Percentiles rank a stretch among this genome's conserved stretches.
Conservation (phyloP, 2,329 filamentous ascomycete genomes). For the Biscogniauxia marginata region DNA sequence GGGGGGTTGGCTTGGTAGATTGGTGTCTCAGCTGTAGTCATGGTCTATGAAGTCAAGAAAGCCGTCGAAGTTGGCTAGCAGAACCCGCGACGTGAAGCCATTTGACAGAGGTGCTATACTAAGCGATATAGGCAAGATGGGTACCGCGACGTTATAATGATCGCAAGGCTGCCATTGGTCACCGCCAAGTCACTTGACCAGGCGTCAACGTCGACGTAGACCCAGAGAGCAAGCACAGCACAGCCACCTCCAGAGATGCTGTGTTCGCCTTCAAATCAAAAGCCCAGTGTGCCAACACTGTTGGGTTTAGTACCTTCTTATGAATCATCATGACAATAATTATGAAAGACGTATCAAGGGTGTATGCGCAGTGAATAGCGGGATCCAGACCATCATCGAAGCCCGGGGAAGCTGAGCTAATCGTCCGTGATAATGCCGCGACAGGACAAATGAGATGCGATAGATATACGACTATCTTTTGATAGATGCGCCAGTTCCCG, state of each 20-base stretch:
- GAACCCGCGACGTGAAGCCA: not conserved
- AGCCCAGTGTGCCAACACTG: constrained; percentile 21
- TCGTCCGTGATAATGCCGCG: not conserved
- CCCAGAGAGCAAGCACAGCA: constrained; percentile 4
- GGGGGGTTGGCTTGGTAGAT: not conserved
- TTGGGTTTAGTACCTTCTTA: constrained; percentile 2
- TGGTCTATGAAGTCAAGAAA: not conserved
- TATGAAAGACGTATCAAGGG: constrained; percentile 2
- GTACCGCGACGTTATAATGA: not conserved
- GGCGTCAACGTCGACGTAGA: constrained; percentile 3
- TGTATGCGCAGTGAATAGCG: constrained; percentile 4
- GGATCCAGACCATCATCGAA: not conserved
- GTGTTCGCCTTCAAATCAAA: constrained; percentile 1
- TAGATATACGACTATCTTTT: not conserved
- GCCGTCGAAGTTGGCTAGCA: not conserved
- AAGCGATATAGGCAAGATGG: not conserved
- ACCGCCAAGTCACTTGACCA: constrained; percentile 18
- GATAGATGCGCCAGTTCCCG: not conserved
- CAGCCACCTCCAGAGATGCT: constrained; percentile 21
- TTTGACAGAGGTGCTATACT: not conserved
- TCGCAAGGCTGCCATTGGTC: not conserved
- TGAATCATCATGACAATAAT: not conserved
- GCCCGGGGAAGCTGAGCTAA: not conserved
- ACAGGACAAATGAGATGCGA: not conserved
- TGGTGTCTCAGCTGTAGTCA: not conserved